These are phyloP conservation scores for Podospora sp. DNA, from an alignment of 495 filamentous ascomycete genomes.

Conservation along the genomic window DNA sequence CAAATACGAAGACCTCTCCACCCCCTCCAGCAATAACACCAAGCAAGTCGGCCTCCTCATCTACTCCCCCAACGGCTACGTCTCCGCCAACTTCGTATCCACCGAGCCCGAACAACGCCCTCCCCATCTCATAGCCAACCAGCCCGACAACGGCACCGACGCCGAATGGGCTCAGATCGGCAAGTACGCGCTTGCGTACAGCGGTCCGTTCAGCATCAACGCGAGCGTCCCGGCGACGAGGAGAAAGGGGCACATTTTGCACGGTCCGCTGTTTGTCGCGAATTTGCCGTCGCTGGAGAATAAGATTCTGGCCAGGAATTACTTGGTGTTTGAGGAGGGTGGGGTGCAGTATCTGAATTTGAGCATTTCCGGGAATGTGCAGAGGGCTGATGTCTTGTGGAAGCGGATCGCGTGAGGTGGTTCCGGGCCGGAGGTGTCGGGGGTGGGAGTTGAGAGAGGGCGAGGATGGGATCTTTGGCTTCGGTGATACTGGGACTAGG, in stretches of 20 bases:
- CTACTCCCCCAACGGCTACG: conserved; percentile 2
- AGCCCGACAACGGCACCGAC: not conserved
- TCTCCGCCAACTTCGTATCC: conserved; percentile 4
- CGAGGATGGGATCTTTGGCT: not conserved
- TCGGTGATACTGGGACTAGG: too few species aligned
- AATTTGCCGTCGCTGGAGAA: not conserved
- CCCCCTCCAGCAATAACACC: not conserved
- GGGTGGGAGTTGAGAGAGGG: not conserved
- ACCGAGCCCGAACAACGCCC: not conserved
- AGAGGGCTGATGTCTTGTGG: not conserved
- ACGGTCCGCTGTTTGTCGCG: not conserved
- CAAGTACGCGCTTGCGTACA: not conserved
- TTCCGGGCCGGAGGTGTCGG: not conserved
- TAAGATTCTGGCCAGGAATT: not conserved
- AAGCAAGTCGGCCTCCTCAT: not conserved
- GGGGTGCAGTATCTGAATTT: not conserved
- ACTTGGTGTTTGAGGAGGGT: not conserved
- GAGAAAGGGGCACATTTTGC: not conserved
- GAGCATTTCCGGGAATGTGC: not conserved
- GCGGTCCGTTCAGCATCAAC: not conserved
- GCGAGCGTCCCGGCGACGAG: not conserved
- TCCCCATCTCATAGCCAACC: not conserved
- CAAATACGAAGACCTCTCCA: not conserved
- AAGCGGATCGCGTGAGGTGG: not conserved
- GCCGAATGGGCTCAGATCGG: not conserved